Conservation (phyloP, 495 filamentous ascomycete genomes). For the Penicillium maclennaniae region DNA sequence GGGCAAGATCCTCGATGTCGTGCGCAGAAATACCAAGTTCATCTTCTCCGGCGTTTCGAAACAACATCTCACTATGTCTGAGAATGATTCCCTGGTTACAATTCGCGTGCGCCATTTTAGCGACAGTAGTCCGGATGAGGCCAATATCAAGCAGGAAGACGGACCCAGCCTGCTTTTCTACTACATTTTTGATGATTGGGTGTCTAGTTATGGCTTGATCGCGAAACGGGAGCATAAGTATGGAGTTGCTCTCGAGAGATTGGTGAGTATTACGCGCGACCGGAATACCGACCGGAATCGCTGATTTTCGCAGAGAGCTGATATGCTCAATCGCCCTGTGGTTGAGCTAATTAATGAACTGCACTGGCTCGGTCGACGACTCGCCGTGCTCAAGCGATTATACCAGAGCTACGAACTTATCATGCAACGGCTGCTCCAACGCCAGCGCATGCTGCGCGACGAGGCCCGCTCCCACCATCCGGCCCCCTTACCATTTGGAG, state of each 20-base stretch:
- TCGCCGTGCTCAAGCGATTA: conserved; percentile 66
- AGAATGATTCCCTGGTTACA: conserved; percentile 45
- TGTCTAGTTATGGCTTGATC: conserved; percentile 62
- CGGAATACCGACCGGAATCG: not conserved
- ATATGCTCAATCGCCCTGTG: conserved; percentile 57
- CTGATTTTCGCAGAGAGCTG: conserved; percentile 37
- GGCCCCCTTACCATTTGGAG: conserved; percentile 18
- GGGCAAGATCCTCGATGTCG: conserved; percentile 43
- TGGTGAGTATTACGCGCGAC: conserved; percentile 43
- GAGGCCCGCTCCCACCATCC: conserved; percentile 25
- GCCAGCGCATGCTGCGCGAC: conserved; percentile 42
- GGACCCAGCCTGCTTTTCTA: conserved; percentile 75
- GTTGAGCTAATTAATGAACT: conserved; percentile 66
- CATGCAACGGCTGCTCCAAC: conserved; percentile 66
- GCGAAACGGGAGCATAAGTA: conserved; percentile 59
- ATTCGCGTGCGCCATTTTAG: conserved; percentile 47
- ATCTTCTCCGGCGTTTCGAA: conserved; percentile 71
- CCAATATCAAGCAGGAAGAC: conserved; percentile 51
- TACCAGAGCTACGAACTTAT: conserved; percentile 78
- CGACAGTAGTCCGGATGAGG: conserved; percentile 27
- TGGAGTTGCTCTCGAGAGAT: conserved; percentile 48
- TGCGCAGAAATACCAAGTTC: conserved; percentile 64
- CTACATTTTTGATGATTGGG: conserved; percentile 87
- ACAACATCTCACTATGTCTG: conserved; percentile 35
- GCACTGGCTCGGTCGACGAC: conserved; percentile 64